Evolutionary conservation across 2,329 filamentous ascomycete genomes (phyloP).

Genomic region (Botrytis deweyae): DNA sequence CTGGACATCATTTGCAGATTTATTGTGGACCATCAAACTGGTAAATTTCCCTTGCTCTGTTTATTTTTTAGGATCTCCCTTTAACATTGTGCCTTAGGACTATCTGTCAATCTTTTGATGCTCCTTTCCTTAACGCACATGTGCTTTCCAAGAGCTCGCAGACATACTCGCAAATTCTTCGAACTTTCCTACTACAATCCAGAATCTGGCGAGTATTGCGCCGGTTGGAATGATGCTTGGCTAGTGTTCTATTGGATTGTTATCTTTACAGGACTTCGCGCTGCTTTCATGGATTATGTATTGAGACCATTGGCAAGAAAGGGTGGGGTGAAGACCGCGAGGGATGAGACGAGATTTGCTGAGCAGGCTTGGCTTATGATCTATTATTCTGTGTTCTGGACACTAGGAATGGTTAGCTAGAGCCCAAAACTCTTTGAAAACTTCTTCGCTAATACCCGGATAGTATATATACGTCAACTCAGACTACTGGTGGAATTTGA

Average conservation of each 20-base stretch:
- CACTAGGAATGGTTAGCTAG: slow-evolving; percentile 71
- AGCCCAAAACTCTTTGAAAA: background rate
- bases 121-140: slow-evolving; percentile 80
- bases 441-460: slow-evolving; percentile 27
- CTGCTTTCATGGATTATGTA: slow-evolving; percentile 81
- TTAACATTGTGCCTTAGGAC: slow-evolving; percentile 51
- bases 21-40: slow-evolving; percentile 77
- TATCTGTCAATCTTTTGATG: slow-evolving; percentile 82
- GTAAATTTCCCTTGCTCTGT: slow-evolving; percentile 48
- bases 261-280: slow-evolving; percentile 82
- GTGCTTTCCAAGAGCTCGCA: slow-evolving; percentile 76
- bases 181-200: slow-evolving; percentile 79
- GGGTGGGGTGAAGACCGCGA: slow-evolving; percentile 72
- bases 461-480: slow-evolving; percentile 81
- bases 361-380: slow-evolving; percentile 91
- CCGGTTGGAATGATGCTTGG: slow-evolving; percentile 76
- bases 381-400: slow-evolving; percentile 82
- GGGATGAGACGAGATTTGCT: slow-evolving; percentile 78
- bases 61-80: background rate
- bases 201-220: slow-evolving; percentile 65
- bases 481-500: slow-evolving; percentile 73
- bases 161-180: slow-evolving; percentile 84
- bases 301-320: slow-evolving; percentile 73
- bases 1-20: slow-evolving; percentile 62
- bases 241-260: slow-evolving; percentile 77